These are phyloP conservation scores for Solanum neorickii DNA, from an alignment of 257 asterid genomes.

Conservation along the genomic window DNA sequence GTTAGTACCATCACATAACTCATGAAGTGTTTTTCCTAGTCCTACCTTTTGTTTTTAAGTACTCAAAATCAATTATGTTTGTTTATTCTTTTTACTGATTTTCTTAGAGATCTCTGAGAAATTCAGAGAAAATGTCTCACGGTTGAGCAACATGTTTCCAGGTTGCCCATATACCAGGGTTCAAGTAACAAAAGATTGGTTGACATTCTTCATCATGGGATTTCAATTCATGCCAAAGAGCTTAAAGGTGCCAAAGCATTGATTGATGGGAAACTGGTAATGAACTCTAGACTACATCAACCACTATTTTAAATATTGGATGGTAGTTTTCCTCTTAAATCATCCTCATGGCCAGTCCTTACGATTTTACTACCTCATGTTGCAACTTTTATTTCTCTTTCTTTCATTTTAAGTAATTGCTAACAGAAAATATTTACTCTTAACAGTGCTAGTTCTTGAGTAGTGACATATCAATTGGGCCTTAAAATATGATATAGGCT, in stretches of 20 bases:
- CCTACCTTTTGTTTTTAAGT: neutral
- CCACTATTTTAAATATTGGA: neutral
- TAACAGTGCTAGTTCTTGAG: neutral
- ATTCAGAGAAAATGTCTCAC: neutral
- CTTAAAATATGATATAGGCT: neutral
- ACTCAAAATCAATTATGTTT: neutral
- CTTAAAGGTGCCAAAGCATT: conserved; percentile 59
- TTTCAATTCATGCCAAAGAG: conserved; percentile 61
- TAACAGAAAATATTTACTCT: neutral
- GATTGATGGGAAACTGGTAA: conserved; percentile 75
- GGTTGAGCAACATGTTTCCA: conserved; percentile 9
- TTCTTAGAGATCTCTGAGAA: neutral
- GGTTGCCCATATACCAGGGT: conserved; percentile 56
- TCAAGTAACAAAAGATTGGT: conserved; percentile 30
- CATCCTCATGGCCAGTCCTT: neutral
- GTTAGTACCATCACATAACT: neutral
- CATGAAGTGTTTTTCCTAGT: neutral
- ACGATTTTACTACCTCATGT: neutral
- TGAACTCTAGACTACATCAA: conserved; percentile 3
- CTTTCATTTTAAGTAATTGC: neutral
- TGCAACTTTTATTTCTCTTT: neutral
- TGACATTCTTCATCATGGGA: conserved; percentile 54
- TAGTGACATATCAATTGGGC: neutral
- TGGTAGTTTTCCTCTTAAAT: neutral
- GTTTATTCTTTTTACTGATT: neutral